phyloP scores from a whole-genome alignment of 1,139 yeast genomes.

The Suhomyces chickasaworum region DNA sequence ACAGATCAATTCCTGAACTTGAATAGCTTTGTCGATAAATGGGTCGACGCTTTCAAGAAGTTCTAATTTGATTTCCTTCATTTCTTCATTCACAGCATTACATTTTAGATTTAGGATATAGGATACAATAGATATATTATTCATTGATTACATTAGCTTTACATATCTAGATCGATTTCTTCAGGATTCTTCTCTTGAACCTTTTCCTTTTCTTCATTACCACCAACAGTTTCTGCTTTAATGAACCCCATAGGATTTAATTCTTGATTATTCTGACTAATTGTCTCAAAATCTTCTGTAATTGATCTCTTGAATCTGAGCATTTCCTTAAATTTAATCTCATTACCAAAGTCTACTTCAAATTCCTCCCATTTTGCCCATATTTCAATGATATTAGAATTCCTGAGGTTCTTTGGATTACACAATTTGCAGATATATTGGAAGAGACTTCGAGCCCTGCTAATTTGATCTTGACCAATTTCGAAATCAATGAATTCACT shows the following conservation, averaged over 20 bases:
- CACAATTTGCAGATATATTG: slow-evolving; percentile 35
- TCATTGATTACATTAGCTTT: neutral
- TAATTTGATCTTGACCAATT: slow-evolving; percentile 45
- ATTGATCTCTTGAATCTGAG: slow-evolving; percentile 55
- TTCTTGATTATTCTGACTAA: slow-evolving; percentile 25
- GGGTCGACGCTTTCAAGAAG: slow-evolving; percentile 33
- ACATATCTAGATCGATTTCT: slow-evolving; percentile 64
- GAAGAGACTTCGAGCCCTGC: slow-evolving; percentile 64
- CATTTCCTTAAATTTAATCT: slow-evolving; percentile 74
- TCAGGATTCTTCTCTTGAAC: slow-evolving; percentile 53
- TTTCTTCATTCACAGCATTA: slow-evolving; percentile 4
- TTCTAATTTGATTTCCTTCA: slow-evolving; percentile 9
- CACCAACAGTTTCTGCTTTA: slow-evolving; percentile 32
- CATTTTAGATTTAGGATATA: slow-evolving; percentile 2
- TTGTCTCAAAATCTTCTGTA: slow-evolving; percentile 36
- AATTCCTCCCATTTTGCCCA: slow-evolving; percentile 76
- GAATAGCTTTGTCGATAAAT: slow-evolving; percentile 42
- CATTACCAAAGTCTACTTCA: slow-evolving; percentile 72
- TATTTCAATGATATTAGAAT: slow-evolving; percentile 25
- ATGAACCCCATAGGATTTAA: slow-evolving; percentile 60
- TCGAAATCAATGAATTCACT: slow-evolving; percentile 53
- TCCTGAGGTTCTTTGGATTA: slow-evolving; percentile 22
- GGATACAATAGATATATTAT: slow-evolving; percentile 3
- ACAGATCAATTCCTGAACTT: slow-evolving; percentile 37
- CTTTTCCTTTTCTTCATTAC: slow-evolving; percentile 10